Base-by-base conservation (phyloP, 768 basidiomycete genomes). In the Rossbeevera mucosa region DNA sequence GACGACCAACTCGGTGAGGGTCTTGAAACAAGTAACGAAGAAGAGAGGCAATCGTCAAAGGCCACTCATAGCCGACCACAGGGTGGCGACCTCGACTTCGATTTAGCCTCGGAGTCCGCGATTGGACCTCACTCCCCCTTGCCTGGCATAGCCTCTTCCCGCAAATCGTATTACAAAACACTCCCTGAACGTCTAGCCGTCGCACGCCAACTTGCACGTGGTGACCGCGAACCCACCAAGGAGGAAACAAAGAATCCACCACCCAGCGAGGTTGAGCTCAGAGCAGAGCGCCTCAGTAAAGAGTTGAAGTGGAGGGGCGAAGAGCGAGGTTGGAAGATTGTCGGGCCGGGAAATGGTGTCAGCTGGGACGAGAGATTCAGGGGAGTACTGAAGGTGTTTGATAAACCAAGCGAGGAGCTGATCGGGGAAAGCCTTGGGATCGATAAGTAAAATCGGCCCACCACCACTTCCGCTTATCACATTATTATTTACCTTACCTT, bases 301-400 rank as follows among this genome's bases (percentile, higher is more conserved):
- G 95, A 98, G 72, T 67, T 83, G 59, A 76, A 82, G 60, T 98
- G 95, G 95, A 79, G 82, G 42, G 76, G 80, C 20, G 88, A 94
- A 60, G 71, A 87, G 50, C 76, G 76, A 47, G 94, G 90, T 3
- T 97, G 88, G 88, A 76, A 79, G 36, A 80, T 93, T 50, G 75
- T 94, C 50, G 76, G 81, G 50, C 82, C 85, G 3, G 80, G 81
- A 2, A 71, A 70, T 48, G 72, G 72, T 14, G 82, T 88, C 12
- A 76, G 75, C 21, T 98, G 93, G 93, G 88, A 94, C 61, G 78
- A 83, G 53, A 74, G 85, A 53, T 88, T 90, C 60, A 71, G 74
- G 48, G 75, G 76, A 42, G 74, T 77, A 18, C 61, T 94, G 51
- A 75, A 71, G 44, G 77, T 92, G 6, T 91, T 86, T 62, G 74